phyloP scores from a whole-genome alignment of 2,329 filamentous ascomycete species.

The Pseudocercospora musae region DNA sequence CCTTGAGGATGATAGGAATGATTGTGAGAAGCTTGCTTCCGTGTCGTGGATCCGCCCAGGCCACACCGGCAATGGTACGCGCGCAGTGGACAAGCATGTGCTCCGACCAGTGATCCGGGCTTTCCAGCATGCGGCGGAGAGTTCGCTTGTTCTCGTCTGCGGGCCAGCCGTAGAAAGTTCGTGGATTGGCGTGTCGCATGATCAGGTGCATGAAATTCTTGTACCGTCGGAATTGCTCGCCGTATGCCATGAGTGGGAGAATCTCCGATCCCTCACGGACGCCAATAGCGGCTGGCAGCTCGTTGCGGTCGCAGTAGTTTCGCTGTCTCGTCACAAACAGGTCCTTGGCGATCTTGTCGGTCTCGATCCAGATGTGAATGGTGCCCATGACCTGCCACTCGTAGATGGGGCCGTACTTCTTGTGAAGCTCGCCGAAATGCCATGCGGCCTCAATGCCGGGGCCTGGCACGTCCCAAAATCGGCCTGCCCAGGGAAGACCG shows the following conservation, averaged over 20 bases:
- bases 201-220: conserved; percentile 39
- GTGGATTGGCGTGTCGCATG: conserved; percentile 32
- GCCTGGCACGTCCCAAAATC: conserved; percentile 35
- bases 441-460: conserved; percentile 35
- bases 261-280: conserved; percentile 33
- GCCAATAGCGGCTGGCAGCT: conserved; percentile 34
- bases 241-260: conserved; percentile 34
- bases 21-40: conserved; percentile 35
- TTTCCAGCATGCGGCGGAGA: conserved; percentile 32
- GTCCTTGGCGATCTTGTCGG: conserved; percentile 35
- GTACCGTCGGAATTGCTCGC: conserved; percentile 31
- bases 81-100: conserved; percentile 35
- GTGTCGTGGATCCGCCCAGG: conserved; percentile 35
- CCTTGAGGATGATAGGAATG: conserved; percentile 35
- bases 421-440: conserved; percentile 36
- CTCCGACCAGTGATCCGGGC: conserved; percentile 35
- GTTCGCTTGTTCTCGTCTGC: conserved; percentile 36
- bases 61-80: conserved; percentile 33
- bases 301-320: conserved; percentile 37
- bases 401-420: conserved; percentile 36
- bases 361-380: conserved; percentile 37
- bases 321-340: conserved; percentile 34
- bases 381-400: conserved; percentile 36
- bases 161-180: conserved; percentile 34
- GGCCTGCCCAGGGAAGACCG: conserved; percentile 34